phyloP scores from a whole-genome alignment of 192 early-diverging fungal genomes.

The Backusella macrospora region DNA sequence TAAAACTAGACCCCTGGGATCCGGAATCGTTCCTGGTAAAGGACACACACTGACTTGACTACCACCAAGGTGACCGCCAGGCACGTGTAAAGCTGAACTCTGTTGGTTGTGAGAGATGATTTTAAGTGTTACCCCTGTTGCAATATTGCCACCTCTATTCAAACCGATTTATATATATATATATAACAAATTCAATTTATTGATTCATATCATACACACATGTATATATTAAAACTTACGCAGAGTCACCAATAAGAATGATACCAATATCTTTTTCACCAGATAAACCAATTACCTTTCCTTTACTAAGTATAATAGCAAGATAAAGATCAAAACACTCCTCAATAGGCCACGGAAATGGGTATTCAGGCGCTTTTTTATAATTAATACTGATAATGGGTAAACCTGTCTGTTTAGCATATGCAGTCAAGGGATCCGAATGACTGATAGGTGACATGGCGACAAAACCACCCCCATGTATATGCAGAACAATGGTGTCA shows the following conservation, averaged over 20 bases:
- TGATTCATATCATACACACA: constrained; percentile 18
- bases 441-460: constrained; percentile 89
- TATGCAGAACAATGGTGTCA: constrained; percentile 59
- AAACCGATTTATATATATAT: neutral
- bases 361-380: constrained; percentile 93
- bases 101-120: constrained; percentile 59
- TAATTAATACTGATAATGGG: constrained; percentile 88
- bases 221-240: constrained; percentile 59
- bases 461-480: constrained; percentile 90
- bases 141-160: constrained; percentile 85
- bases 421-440: constrained; percentile 79
- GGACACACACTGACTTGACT: neutral
- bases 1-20: constrained; percentile 78
- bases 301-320: constrained; percentile 73
- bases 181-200: constrained; percentile 1
- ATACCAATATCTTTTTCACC: constrained; percentile 70
- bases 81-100: neutral
- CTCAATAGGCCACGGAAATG: constrained; percentile 89
- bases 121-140: constrained; percentile 75
- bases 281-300: constrained; percentile 74
- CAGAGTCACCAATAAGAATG: constrained; percentile 87
- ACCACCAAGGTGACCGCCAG: neutral
- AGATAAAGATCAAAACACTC: constrained; percentile 92
- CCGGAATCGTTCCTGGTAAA: constrained; percentile 46
- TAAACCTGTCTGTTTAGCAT: constrained; percentile 72